Evolutionary conservation across 2,329 filamentous ascomycete genomes (phyloP).

Genomic region (Beauveria rudraprayagi): DNA sequence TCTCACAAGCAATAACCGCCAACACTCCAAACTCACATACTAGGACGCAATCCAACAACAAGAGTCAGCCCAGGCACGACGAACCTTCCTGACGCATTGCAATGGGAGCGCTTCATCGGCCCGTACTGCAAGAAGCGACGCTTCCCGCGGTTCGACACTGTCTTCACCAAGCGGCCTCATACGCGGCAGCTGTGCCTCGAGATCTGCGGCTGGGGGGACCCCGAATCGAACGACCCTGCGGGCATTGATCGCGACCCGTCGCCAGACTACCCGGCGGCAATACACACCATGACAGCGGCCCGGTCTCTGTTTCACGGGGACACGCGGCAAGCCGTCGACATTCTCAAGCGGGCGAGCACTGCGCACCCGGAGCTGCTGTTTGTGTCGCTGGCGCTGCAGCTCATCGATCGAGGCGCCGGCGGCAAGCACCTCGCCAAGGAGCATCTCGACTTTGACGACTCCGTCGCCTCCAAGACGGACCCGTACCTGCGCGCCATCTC

Average conservation of each 20-base stretch:
- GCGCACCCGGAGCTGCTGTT: constrained; percentile 58
- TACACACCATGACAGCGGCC: constrained; percentile 67
- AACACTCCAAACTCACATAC: not conserved
- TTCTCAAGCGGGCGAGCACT: constrained; percentile 60
- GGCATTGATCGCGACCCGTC: constrained; percentile 33
- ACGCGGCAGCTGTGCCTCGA: constrained; percentile 69
- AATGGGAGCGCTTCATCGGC: constrained; percentile 56
- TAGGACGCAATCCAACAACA: constrained; percentile 37
- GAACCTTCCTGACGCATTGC: constrained; percentile 35
- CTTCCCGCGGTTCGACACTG: constrained; percentile 55
- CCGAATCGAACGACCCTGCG: constrained; percentile 35
- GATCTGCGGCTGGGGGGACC: constrained; percentile 65
- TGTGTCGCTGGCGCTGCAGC: constrained; percentile 57
- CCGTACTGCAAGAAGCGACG: constrained; percentile 55
- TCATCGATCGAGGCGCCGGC: constrained; percentile 43
- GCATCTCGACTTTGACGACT: constrained; percentile 50
- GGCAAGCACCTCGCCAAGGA: constrained; percentile 36
- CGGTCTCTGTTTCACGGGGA: constrained; percentile 68
- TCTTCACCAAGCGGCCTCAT: constrained; percentile 55
- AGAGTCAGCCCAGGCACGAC: constrained; percentile 39
- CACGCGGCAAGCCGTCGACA: constrained; percentile 58
- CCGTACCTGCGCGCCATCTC: constrained; percentile 75
- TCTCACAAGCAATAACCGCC: constrained; percentile 18
- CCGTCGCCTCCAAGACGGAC: constrained; percentile 57
- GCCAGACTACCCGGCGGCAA: constrained; percentile 42